Conservation (phyloP, 371 early-diverging fungal genomes). For the Batrachochytrium dendrobatidis region DNA sequence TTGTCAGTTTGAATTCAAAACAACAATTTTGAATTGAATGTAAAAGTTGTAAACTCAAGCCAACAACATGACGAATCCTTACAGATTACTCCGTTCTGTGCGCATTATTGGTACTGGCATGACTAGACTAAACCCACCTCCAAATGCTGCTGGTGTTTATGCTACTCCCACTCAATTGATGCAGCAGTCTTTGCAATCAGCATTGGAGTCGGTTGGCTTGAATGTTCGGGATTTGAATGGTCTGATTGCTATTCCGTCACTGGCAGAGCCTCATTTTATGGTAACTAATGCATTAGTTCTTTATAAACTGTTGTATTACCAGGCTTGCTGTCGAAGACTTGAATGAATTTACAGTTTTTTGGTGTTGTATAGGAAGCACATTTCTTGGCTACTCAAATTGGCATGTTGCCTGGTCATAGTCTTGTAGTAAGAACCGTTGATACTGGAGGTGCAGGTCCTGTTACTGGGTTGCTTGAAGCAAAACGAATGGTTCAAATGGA, state of each 20-base stretch:
- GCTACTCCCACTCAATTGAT: slow-evolving; percentile 22
- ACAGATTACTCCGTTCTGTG: slow-evolving; percentile 10
- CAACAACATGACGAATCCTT: slow-evolving; percentile 4
- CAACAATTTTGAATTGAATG: too few species aligned
- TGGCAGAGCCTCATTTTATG: slow-evolving; percentile 32
- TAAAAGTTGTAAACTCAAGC: neutral
- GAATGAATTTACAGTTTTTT: neutral
- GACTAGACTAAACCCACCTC: slow-evolving; percentile 23
- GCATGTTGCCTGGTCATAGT: slow-evolving; percentile 25
- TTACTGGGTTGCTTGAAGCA: slow-evolving; percentile 27
- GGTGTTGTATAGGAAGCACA: slow-evolving; percentile 18
- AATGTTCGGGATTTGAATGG: slow-evolving; percentile 25
- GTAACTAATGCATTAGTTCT: too few species aligned
- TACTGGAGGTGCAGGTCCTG: slow-evolving; percentile 30
- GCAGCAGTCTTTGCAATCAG: slow-evolving; percentile 24
- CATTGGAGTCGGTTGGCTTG: slow-evolving; percentile 20
- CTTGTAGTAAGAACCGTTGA: slow-evolving; percentile 25
- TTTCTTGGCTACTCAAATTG: slow-evolving; percentile 23
- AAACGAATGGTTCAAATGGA: slow-evolving; percentile 24
- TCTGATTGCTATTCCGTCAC: slow-evolving; percentile 29
- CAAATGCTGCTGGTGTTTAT: neutral
- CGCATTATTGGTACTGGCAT: slow-evolving; percentile 29
- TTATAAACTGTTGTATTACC: too few species aligned
- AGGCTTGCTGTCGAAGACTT: neutral
- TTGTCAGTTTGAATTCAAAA: neutral